Evolutionary conservation across 108 stramenopile species (phyloP).

Genomic region (Skeletonema grethae): DNA sequence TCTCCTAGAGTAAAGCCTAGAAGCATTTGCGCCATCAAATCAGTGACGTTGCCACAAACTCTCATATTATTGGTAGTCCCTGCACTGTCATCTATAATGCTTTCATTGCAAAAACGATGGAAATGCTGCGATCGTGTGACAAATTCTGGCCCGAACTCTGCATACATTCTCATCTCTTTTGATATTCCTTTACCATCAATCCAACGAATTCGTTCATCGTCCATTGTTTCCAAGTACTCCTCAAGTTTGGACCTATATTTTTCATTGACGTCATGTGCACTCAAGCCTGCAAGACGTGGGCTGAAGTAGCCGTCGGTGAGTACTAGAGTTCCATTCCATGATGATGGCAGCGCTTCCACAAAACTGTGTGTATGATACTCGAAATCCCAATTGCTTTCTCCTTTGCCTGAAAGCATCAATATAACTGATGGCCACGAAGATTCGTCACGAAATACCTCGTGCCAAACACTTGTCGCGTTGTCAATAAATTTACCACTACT

Average conservation of each 20-base stretch:
- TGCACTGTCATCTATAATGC: background rate
- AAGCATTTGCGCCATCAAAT: conserved; percentile 35
- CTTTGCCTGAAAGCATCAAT: conserved; percentile 26
- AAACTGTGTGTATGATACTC: conserved; percentile 25
- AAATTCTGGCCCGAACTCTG: conserved; percentile 22
- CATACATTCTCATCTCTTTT: conserved; percentile 38
- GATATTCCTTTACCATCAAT: conserved; percentile 41
- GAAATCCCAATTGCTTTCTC: conserved; percentile 19
- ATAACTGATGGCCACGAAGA: conserved; percentile 36
- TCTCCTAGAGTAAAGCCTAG: conserved; percentile 37
- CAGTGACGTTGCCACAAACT: conserved; percentile 38
- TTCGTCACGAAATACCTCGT: conserved; percentile 37
- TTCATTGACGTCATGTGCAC: background rate
- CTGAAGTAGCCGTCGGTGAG: conserved; percentile 25
- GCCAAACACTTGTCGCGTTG: conserved; percentile 42
- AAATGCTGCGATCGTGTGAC: conserved; percentile 47
- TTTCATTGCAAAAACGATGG: conserved; percentile 31
- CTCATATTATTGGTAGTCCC: conserved; percentile 5
- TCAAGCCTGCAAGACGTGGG: conserved; percentile 12
- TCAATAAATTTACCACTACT: conserved; percentile 22
- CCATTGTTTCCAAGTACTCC: conserved; percentile 5
- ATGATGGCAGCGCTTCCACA: conserved; percentile 13
- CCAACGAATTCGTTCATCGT: conserved; percentile 38
- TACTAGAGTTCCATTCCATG: conserved; percentile 37
- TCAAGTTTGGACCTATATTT: conserved; percentile 8